Evolutionary conservation across 139 green algal genomes (phyloP), one percentile per base, ranked within the genome.

Genomic region (Volvox reticuliferus): DNA sequence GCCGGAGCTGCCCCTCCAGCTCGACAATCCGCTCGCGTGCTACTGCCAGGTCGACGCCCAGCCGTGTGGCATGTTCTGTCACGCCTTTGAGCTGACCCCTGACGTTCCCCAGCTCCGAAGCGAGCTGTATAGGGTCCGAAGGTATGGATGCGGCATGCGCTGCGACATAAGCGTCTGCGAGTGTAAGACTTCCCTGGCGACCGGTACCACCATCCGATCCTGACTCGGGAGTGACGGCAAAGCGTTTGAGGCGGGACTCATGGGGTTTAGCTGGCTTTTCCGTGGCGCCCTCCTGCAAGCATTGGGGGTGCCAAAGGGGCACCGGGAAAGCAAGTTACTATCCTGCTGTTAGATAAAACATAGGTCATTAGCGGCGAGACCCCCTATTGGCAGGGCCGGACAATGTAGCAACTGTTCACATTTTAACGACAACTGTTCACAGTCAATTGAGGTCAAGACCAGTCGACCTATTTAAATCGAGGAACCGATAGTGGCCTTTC

Each of bases 231-330:
- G 82, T 17, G 30, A 75, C 30, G 0, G 71, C 71, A 24, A 90
- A 90, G 50, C 86, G 86, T 1, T 75, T 50, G 20, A 83, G 86
- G 50, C 73, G 71, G 18, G 86, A 90, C 50, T 90, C 86, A 30
- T 67, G 44, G 17, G 36, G 50, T 24, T 83, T 83, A 55, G 50
- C 30, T 0, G 50, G 50, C 86, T 83, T 83, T 14, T 83, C 86
- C 12, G 71, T 26, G 12, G 73, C 32, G 9, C 73, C 86, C 73
- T 90, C 86, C 86, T 84, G 73, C 50, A 62, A 55, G 21, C 18
- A 63, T 28, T 28, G 30, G 76, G 44, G 44, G 44, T 55, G 9
- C 44, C 44, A 55, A 55, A 5, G 9, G n/a, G 44, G 44, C 9
- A 55, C 9, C 44, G 44, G 44, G 9, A 55, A 55, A 9, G 44